Base-by-base conservation (phyloP, 768 basidiomycete species). In the Pisolithus sp. region DNA sequence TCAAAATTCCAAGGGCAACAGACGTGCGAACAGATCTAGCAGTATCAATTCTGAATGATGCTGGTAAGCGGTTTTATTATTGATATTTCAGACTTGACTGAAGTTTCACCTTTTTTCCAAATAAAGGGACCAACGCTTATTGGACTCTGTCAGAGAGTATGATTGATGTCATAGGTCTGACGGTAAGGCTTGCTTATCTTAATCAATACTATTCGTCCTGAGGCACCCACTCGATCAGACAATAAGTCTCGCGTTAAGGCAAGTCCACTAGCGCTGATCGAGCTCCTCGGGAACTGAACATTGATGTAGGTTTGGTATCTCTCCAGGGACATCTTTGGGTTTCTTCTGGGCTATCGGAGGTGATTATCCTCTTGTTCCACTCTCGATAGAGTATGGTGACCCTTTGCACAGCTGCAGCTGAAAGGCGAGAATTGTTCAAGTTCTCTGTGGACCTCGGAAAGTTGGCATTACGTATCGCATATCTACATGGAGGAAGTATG, bases 331-430 rank as follows among this genome's bases (percentile, higher is more conserved):
- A 7, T 79, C 83, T 0, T 65, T 84, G 17, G 86, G 86, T 6
- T 84, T 89, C 65, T 84, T 87, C 60, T 87, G 82, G 83, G 77
- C 80, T 13, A 68, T 85, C 6, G 80, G 78, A 62, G 82, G 83
- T 83, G 58, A 26, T 65, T 47, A 12, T 26, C 31, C 12, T 36
- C 40, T 20, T 49, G 38, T 15, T 20, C 45, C 46, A 12, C 21
- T 40, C 10, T 26, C 56, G 9, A 57, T 30, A 23, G 13, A 2
- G 41, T 21, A 15, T 26, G 17, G 24, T 39, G 24, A 36, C 41
- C 20, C 47, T 50, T 30, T 37, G 42, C 43, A 53, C 53, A 80
- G 77, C 78, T 52, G 78, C 79, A 12, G 82, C 81, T 4, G 85
- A 86, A 61, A 67, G 76, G 54, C 70, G 79, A 57, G 82, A 81